Evolutionary conservation across 176 grass and related monocot genomes (phyloP).

Genomic region (Musa beccarii): DNA sequence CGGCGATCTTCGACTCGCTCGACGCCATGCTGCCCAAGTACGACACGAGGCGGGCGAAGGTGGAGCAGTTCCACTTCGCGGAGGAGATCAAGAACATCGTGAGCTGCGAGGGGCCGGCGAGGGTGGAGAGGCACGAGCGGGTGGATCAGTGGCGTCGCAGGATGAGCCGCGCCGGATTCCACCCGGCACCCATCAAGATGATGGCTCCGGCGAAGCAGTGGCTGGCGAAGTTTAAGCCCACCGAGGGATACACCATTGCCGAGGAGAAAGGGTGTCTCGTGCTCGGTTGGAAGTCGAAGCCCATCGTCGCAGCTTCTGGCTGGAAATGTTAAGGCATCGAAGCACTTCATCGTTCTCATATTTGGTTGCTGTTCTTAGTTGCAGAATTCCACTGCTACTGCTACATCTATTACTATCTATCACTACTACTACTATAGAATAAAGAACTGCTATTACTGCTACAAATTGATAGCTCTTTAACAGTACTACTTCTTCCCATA

Average conservation of each 20-base stretch:
- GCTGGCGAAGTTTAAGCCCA: slow-evolving; percentile 32
- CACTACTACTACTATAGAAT: too few species aligned
- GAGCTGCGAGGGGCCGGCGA: slow-evolving; percentile 63
- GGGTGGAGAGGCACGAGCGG: slow-evolving; percentile 71
- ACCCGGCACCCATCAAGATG: slow-evolving; percentile 49
- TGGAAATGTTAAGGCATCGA: slow-evolving; percentile 37
- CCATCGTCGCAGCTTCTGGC: slow-evolving; percentile 47
- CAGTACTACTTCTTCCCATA: too few species aligned
- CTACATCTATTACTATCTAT: too few species aligned
- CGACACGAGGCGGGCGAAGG: slow-evolving; percentile 38
- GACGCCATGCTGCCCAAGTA: slow-evolving; percentile 54
- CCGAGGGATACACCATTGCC: slow-evolving; percentile 49
- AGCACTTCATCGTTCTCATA: background rate
- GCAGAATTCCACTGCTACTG: too few species aligned
- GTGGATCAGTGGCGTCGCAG: slow-evolving; percentile 66
- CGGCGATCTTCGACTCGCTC: slow-evolving; percentile 58
- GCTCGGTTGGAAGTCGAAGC: slow-evolving; percentile 65
- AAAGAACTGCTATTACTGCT: too few species aligned
- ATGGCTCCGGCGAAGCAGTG: slow-evolving; percentile 41
- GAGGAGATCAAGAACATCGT: slow-evolving; percentile 72
- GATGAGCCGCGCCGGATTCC: slow-evolving; percentile 66
- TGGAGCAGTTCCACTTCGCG: slow-evolving; percentile 67
- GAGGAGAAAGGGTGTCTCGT: slow-evolving; percentile 62
- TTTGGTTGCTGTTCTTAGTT: background rate
- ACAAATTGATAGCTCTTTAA: too few species aligned